Base-by-base conservation (phyloP, 352 stramenopile species). In the Pythium biforme region DNA sequence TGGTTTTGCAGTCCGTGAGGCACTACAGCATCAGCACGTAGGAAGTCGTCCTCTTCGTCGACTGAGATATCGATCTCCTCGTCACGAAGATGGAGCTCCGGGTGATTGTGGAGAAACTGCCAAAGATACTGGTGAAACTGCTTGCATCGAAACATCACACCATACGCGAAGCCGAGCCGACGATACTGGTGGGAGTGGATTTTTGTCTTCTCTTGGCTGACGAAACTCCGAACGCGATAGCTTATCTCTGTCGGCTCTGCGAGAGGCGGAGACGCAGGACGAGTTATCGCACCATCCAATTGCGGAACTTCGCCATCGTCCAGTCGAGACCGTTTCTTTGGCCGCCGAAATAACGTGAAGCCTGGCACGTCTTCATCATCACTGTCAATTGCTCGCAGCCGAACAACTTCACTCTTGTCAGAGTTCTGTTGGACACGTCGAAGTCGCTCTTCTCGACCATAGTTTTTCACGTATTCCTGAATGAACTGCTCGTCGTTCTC, bases 81-180 rank as follows among this genome's bases (percentile, higher is more conserved):
- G 25, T 75, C 70, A n/a, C 67, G 66, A 3, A 87, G 54, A 33
- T 78, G 70, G 22, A 64, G 37, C 43, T 68, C 81, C 45, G 59
- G 66, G 15, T 77, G 68, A 8, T 79, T 50, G 56, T 91, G 73
- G 22, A 91, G 74, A 62, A 81, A 86, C 25, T 46, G 72, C 81
- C 81, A 93, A 25, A 93, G 62, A 62, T 88, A 91, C 43, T 69
- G 66, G 68, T 93, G 84, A n/a, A 93, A 75, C 51, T 75, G 64
- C 75, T 90, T 91, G 61, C 84, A 91, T 47, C 84, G 82, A 68
- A 82, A 93, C 81, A 93, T 93, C 26, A 91, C 81, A 9, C 84
- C 84, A 34, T 91, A 91, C 9, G 81, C 84, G 59, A 93, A 91
- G 0, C 84, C 84, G 15, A 93, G 77, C 27, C 84, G 87, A 37